Percentiles rank a stretch among this genome's conserved stretches.
phyloP scores from a whole-genome alignment of 371 early-diverging fungal species.

The Actinomucor elegans region DNA sequence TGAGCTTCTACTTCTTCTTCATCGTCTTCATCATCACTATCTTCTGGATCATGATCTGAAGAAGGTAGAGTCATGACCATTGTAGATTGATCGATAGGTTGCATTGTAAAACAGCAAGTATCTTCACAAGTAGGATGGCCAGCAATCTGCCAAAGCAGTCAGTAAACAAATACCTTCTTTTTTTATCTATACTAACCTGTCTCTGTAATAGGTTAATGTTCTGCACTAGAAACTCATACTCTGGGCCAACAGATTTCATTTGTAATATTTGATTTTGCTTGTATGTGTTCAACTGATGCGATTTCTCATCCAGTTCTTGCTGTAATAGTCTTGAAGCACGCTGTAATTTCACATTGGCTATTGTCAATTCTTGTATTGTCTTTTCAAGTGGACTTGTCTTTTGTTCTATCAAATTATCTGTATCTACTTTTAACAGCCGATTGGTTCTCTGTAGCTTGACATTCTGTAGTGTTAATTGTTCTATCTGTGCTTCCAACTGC shows the following conservation, averaged over 20 bases:
- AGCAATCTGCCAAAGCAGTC: slow-evolving; percentile 25
- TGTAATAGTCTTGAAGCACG: slow-evolving; percentile 41
- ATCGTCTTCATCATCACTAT: slow-evolving; percentile 28
- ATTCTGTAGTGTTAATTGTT: slow-evolving; percentile 46
- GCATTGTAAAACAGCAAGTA: slow-evolving; percentile 48
- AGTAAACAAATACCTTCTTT: neutral
- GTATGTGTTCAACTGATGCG: slow-evolving; percentile 12
- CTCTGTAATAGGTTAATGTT: slow-evolving; percentile 53
- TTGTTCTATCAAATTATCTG: slow-evolving; percentile 51
- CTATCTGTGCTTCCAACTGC: slow-evolving; percentile 47
- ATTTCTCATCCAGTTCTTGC: slow-evolving; percentile 43
- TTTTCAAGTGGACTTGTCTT: slow-evolving; percentile 45
- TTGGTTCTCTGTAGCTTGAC: slow-evolving; percentile 51
- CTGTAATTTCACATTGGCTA: slow-evolving; percentile 46
- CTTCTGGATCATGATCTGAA: slow-evolving; percentile 9
- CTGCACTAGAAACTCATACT: slow-evolving; percentile 55
- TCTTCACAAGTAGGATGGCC: slow-evolving; percentile 48
- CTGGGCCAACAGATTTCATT: slow-evolving; percentile 53
- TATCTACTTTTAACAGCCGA: slow-evolving; percentile 49
- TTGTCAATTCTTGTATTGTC: slow-evolving; percentile 37
- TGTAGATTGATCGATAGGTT: slow-evolving; percentile 46
- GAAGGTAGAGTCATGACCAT: slow-evolving; percentile 53
- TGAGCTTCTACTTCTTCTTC: slow-evolving; percentile 47
- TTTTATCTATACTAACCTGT: slow-evolving; percentile 27
- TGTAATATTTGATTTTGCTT: slow-evolving; percentile 39